Base-by-base conservation (phyloP, 768 basidiomycete species). In the Rhodotorula graminis region DNA sequence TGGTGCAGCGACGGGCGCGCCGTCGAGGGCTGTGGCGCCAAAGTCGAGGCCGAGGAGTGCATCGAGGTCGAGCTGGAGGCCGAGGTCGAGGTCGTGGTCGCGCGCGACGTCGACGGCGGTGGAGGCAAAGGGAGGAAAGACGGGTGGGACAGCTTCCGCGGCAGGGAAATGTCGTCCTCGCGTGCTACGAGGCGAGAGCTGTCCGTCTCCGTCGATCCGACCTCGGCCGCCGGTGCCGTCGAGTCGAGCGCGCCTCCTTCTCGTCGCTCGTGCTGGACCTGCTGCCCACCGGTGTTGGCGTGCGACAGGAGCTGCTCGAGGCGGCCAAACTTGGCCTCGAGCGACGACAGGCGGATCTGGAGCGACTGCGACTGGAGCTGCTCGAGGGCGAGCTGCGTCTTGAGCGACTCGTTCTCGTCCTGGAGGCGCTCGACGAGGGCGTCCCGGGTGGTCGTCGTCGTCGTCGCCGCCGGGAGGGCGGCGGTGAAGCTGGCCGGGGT, bases 111-210 rank as follows among this genome's bases (percentile, higher is more conserved):
- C 37, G 37, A 37, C 56, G 63, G 46, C 55, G 56, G 29, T 25
- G 69, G 61, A 19, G 55, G 60, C 15, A 29, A 25, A 46, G 62
- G 49, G 29, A 46, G 19, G 44, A 47, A 46, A 25, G 64, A 58
- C 50, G 59, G 58, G 46, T 11, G 55, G 49, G 70, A 66, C 70
- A 71, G 50, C 67, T 70, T 73, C 75, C 75, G 71, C 75, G 70
- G 75, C 75, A 73, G 75, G 71, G 75, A 73, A 18, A 16, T 8
- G 11, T 70, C 47, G 44, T 59, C 71, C 69, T 70, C 71, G 69
- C 71, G 75, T 76, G 75, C 75, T 73, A 70, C 69, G 71, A 70
- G 69, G 75, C 71, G 69, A 62, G 46, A 53, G 67, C 59, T 73
- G 70, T 74, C 66, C 53, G 18, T 52, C 61, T 53, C 58, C 59